Percentiles rank a stretch among this genome's conserved stretches.
Evolutionary conservation across 2,329 filamentous ascomycete genomes (phyloP).

Genomic region (Orbilia blumenaviensis): DNA sequence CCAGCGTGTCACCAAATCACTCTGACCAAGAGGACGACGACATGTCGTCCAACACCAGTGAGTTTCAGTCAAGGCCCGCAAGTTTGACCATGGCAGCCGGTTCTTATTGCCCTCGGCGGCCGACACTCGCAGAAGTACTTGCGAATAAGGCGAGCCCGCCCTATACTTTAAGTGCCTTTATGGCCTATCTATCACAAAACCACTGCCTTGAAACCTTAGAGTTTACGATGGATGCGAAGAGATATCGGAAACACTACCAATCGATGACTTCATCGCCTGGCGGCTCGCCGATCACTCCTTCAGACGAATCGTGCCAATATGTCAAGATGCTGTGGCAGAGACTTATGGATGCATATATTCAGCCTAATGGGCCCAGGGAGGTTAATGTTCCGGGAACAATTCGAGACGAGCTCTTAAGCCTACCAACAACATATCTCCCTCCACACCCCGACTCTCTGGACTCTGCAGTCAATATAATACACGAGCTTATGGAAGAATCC

Average conservation of each 20-base stretch:
- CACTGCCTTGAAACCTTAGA: constrained; percentile 96
- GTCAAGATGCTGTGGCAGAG: constrained; percentile 85
- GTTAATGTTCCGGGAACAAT: constrained; percentile 89
- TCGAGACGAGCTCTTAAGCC: constrained; percentile 78
- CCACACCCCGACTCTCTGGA: constrained; percentile 82
- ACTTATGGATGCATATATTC: constrained; percentile 87
- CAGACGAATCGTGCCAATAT: constrained; percentile 71
- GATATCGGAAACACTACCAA: constrained; percentile 76
- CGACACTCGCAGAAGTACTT: constrained; percentile 85
- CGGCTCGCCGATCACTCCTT: constrained; percentile 62
- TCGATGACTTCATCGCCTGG: constrained; percentile 67
- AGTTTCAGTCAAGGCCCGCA: constrained; percentile 53
- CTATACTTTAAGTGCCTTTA: constrained; percentile 91
- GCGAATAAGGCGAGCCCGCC: constrained; percentile 84
- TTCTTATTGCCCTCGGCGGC: constrained; percentile 70
- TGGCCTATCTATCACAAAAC: constrained; percentile 95
- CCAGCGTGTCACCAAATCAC: constrained; percentile 54
- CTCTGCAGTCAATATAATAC: constrained; percentile 84
- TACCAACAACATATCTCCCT: constrained; percentile 68
- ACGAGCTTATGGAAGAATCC: constrained; percentile 97
- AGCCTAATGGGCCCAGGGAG: constrained; percentile 82
- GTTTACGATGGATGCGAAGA: constrained; percentile 91
- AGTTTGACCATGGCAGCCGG: constrained; percentile 58
- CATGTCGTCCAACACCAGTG: constrained; percentile 55
- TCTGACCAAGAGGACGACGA: constrained; percentile 57